Evolutionary conservation across 73 alveolate genomes (phyloP), one percentile per base, ranked within the genome.

Genomic region (Strombidium stylifer): DNA sequence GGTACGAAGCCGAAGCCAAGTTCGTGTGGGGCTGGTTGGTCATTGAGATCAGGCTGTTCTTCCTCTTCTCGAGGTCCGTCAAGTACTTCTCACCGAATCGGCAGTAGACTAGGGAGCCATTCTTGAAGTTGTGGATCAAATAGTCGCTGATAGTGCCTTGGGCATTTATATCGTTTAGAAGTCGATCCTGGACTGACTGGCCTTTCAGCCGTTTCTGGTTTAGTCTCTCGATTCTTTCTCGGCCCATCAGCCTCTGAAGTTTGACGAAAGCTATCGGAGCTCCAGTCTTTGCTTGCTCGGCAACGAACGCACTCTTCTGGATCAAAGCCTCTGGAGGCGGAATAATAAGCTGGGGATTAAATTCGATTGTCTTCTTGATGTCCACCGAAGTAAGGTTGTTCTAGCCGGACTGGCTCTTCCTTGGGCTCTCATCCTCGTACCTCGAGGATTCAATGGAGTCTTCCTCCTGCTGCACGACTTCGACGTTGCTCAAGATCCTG

Each of bases 311-410:
- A 23, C 61, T 23, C 28, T 60, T 60, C 18, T 58, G 61, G 25
- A 60, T 60, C 16, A 60, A 24, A 28, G 37, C 74, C 28, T 60
- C 74, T n/a, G 74, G 74, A 4, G 74, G 74, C 4, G 74, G 74
- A 4, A 60, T 40, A n/a, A n/a, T n/a, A n/a, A n/a, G n/a, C n/a
- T n/a, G n/a, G n/a, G n/a, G n/a, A n/a, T n/a, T n/a, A n/a, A n/a
- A n/a, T n/a, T n/a, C n/a, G n/a, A n/a, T n/a, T n/a, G n/a, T n/a
- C n/a, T n/a, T n/a, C n/a, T n/a, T n/a, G n/a, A n/a, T n/a, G n/a
- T n/a, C n/a, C n/a, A n/a, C n/a, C n/a, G n/a, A n/a, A n/a, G n/a
- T n/a, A n/a, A n/a, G n/a, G n/a, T n/a, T n/a, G n/a, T n/a, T n/a
- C n/a, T n/a, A n/a, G n/a, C n/a, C n/a, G n/a, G n/a, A n/a, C n/a